Evolutionary conservation across 352 stramenopile genomes (phyloP).

Genomic region (Globisporangium orthogonon): DNA sequence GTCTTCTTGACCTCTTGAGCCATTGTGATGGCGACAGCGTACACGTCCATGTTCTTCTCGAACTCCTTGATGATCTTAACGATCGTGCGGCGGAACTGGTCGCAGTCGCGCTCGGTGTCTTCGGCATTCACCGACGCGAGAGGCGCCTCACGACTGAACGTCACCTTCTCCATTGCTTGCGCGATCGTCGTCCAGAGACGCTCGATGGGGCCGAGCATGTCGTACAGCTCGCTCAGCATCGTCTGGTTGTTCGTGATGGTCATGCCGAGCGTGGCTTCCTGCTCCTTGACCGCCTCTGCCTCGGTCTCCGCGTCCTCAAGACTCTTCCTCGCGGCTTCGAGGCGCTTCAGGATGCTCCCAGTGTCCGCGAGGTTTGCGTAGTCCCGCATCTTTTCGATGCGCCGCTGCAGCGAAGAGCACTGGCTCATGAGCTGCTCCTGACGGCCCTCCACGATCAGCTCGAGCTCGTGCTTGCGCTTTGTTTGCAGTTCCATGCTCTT

Average conservation of each 20-base stretch:
- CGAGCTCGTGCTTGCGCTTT: conserved; percentile 85
- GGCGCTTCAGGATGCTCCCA: conserved; percentile 73
- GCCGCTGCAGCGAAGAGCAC: conserved; percentile 69
- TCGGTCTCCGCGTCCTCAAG: conserved; percentile 81
- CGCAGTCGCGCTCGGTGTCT: conserved; percentile 79
- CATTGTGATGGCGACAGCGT: conserved; percentile 73
- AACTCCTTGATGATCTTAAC: conserved; percentile 90
- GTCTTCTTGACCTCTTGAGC: conserved; percentile 79
- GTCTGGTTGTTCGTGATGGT: conserved; percentile 76
- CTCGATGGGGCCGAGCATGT: conserved; percentile 83
- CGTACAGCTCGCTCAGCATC: conserved; percentile 59
- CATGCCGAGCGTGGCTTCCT: conserved; percentile 87
- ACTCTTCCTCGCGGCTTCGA: conserved; percentile 67
- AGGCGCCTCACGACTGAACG: conserved; percentile 54
- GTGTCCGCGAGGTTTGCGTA: conserved; percentile 80
- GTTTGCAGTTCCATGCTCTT: conserved; percentile 89
- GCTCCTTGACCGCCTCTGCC: conserved; percentile 79
- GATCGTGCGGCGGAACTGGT: conserved; percentile 86
- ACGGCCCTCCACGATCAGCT: conserved; percentile 84
- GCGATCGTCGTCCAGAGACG: conserved; percentile 83
- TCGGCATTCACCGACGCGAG: conserved; percentile 77
- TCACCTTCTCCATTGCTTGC: conserved; percentile 74
- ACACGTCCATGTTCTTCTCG: conserved; percentile 83
- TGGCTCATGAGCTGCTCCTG: conserved; percentile 83
- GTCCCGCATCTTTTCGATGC: conserved; percentile 90